Evolutionary conservation across 805 yeast species (phyloP).

Genomic region (Nematodospora valgi): DNA sequence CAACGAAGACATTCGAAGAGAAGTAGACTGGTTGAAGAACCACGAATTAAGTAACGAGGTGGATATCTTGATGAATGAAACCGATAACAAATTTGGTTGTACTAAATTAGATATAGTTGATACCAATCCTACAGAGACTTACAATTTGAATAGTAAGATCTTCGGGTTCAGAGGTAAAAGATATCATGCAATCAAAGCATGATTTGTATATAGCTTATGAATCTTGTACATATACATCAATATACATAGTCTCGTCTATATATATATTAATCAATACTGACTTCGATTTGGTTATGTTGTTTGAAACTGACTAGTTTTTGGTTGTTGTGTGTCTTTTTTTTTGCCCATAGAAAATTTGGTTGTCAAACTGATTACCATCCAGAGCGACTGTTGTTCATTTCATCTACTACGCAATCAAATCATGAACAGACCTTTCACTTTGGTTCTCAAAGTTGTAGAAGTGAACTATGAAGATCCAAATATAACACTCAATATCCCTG

Average conservation of each 20-base stretch:
- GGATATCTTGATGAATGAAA: conserved; percentile 76
- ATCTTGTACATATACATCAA: conserved; percentile 1
- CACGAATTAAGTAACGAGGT: conserved; percentile 61
- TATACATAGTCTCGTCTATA: background rate
- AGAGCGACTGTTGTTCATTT: too few relatives aligned
- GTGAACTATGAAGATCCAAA: background rate
- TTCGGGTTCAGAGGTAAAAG: conserved; percentile 96
- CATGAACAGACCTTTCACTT: conserved; percentile 7
- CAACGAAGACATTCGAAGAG: conserved; percentile 64
- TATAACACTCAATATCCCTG: background rate
- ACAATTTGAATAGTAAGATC: conserved; percentile 84
- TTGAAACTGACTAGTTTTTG: too few relatives aligned
- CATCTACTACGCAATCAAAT: background rate
- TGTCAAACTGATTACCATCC: too few relatives aligned
- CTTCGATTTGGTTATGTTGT: too few relatives aligned
- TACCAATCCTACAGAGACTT: conserved; percentile 86
- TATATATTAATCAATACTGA: background rate
- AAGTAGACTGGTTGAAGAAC: conserved; percentile 67
- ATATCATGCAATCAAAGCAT: conserved; percentile 69
- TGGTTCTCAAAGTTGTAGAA: conserved; percentile 5
- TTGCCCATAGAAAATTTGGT: too few relatives aligned
- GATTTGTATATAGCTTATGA: conserved; percentile 2
- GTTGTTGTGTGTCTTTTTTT: too few relatives aligned
- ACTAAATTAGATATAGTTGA: conserved; percentile 96
- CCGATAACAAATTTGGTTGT: conserved; percentile 71